Conservation (phyloP, 2,329 filamentous ascomycete species). For the Aureobasidium sp. region DNA sequence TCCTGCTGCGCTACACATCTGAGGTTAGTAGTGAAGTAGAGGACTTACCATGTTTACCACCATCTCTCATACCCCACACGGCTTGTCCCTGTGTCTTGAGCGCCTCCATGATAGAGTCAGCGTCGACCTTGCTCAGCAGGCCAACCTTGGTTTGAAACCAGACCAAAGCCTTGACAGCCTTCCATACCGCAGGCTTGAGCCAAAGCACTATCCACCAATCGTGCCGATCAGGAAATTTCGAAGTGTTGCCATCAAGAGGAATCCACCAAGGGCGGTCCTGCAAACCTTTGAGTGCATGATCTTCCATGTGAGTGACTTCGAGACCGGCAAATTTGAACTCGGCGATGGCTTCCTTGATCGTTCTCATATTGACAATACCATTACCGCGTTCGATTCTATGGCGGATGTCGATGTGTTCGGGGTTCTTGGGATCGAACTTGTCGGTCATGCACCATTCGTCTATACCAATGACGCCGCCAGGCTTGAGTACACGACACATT, state of each 20-base stretch:
- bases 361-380: slow-evolving; percentile 97
- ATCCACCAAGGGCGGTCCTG: slow-evolving; percentile 89
- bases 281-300: slow-evolving; percentile 71
- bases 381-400: slow-evolving; percentile 95
- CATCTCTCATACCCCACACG: slow-evolving; percentile 78
- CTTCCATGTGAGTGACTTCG: slow-evolving; percentile 72
- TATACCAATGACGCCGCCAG: slow-evolving; percentile 91
- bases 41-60: slow-evolving; percentile 61
- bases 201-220: slow-evolving; percentile 63
- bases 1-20: not conserved
- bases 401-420: slow-evolving; percentile 79
- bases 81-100: slow-evolving; percentile 77
- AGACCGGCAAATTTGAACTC: slow-evolving; percentile 87
- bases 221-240: slow-evolving; percentile 70
- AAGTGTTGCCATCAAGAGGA: slow-evolving; percentile 73
- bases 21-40: not conserved
- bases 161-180: slow-evolving; percentile 66
- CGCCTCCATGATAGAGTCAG: slow-evolving; percentile 85
- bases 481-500: slow-evolving; percentile 91
- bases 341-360: slow-evolving; percentile 66
- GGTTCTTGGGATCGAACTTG: slow-evolving; percentile 80
- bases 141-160: slow-evolving; percentile 67
- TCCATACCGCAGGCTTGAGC: slow-evolving; percentile 76
- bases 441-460: slow-evolving; percentile 99
- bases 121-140: slow-evolving; percentile 48